Percentiles rank a stretch among this genome's conserved stretches.
phyloP scores from a whole-genome alignment of 768 basidiomycete species.

The Podaxis sp. region DNA sequence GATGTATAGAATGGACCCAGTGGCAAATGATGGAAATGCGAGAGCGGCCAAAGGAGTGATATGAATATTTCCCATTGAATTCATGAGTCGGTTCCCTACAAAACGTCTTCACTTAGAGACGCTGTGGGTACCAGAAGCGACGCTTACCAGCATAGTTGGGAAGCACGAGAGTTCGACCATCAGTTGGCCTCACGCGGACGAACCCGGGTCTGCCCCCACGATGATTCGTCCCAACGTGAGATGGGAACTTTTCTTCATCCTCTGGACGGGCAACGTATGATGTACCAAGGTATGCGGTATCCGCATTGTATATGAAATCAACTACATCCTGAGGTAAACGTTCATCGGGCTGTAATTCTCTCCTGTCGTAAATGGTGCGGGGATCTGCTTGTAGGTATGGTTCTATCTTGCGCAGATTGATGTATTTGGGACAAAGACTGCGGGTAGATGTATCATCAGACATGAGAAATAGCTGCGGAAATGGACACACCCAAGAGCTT shows the following conservation, averaged over 20 bases:
- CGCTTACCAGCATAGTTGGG: conserved; percentile 57
- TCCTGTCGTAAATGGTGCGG: conserved; percentile 32
- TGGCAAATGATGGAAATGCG: conserved; percentile 53
- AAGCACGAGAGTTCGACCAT: conserved; percentile 53
- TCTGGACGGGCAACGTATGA: conserved; percentile 40
- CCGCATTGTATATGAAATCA: conserved; percentile 44
- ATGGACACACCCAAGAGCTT: conserved; percentile 54
- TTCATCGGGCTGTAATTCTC: conserved; percentile 32
- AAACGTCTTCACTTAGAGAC: neutral
- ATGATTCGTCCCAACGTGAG: conserved; percentile 63
- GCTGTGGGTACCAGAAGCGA: too few relatives aligned
- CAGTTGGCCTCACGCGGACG: conserved; percentile 51
- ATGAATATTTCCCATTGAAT: conserved; percentile 62
- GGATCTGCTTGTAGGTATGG: conserved; percentile 42
- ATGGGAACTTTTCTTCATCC: conserved; percentile 45
- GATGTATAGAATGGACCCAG: conserved; percentile 59
- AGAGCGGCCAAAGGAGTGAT: conserved; percentile 55
- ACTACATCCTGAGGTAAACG: conserved; percentile 51
- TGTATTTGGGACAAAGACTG: conserved; percentile 73
- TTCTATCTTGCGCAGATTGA: conserved; percentile 51
- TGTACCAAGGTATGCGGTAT: conserved; percentile 58
- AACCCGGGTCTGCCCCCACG: conserved; percentile 64
- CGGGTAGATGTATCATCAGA: neutral
- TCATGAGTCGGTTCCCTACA: conserved; percentile 54
- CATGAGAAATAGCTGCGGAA: neutral